Base-by-base conservation (phyloP, 1,139 yeast genomes). In the Yamadazyma dendronema region DNA sequence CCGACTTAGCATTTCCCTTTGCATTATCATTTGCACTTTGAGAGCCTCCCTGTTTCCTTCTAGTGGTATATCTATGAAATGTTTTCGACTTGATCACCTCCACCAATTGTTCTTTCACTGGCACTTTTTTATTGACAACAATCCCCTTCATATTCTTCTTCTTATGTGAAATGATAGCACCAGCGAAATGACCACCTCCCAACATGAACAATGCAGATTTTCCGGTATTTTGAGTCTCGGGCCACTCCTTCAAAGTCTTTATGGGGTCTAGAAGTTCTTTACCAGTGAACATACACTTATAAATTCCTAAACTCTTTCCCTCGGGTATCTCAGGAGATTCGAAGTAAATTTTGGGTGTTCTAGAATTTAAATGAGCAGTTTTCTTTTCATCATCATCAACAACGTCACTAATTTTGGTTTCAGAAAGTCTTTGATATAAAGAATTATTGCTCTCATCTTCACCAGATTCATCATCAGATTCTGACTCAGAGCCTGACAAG, bases 111-210 rank as follows among this genome's bases (percentile, higher is more conserved):
- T 77, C 79, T 34, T 74, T 67, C 3, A 72, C 47, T 4, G 65
- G 51, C 30, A 63, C 72, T 34, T 67, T 67, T 6, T 66, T 59
- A 23, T 70, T 68, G 4, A 73, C 68, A 17, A 67, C 67, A 46
- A 76, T 61, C 41, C 89, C 85, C 48, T 76, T 74, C 3, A 76
- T 71, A 28, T 67, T 67, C 44, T 67, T 71, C 16, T 80, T 81
- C 31, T 67, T 67, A 54, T 90, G 97, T 2, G 89, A 80, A 10
- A 94, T 72, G 30, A 92, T 84, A 0, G 96, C 97, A 10, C 95
- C 98, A 0, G 97, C 96, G 67, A 92, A 94, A 62, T 94, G 97
- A 29, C 98, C 99, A 33, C 98, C 97, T 9, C 97, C 97, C 40
- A 92, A 77, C 96, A 94, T 88, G 47, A 92, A 76, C 11, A 92